Conservation (phyloP, 2,329 filamentous ascomycete genomes). For the Piedraia hortae region DNA sequence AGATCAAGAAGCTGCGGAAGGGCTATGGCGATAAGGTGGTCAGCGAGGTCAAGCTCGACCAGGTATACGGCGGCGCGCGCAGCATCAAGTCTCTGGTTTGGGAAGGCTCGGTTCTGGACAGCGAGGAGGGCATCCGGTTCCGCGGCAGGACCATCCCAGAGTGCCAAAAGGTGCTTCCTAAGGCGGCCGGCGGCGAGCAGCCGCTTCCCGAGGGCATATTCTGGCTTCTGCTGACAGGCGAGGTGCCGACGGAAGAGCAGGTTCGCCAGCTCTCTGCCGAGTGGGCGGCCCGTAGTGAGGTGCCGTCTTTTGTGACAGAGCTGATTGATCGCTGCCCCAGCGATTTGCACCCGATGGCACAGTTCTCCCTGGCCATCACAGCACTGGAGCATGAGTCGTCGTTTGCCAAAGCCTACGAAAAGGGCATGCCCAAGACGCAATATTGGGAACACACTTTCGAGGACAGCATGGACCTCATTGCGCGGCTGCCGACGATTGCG, state of each 20-base stretch:
- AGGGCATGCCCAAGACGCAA: constrained; percentile 97
- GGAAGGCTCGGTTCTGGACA: constrained; percentile 94
- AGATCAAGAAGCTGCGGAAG: constrained; percentile 97
- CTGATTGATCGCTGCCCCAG: constrained; percentile 98
- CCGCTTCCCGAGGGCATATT: constrained; percentile 96
- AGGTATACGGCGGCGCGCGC: constrained; percentile 97
- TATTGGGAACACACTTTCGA: constrained; percentile 99
- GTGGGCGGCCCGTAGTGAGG: constrained; percentile 89
- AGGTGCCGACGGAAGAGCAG: constrained; percentile 94
- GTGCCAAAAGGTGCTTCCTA: constrained; percentile 91
- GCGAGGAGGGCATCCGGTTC: constrained; percentile 98
- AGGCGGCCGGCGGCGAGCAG: constrained; percentile 87
- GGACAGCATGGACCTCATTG: constrained; percentile 98
- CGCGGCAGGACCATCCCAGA: constrained; percentile 97
- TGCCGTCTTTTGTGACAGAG: constrained; percentile 97
- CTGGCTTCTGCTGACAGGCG: constrained; percentile 95
- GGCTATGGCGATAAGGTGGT: constrained; percentile 87
- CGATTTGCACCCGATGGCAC: constrained; percentile 98
- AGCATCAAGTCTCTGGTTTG: constrained; percentile 97
- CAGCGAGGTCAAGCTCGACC: constrained; percentile 94
- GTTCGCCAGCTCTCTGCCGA: constrained; percentile 93
- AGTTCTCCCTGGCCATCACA: constrained; percentile 92
- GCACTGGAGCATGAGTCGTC: constrained; percentile 95
- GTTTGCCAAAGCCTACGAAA: constrained; percentile 95
- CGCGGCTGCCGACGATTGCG: constrained; percentile 95